Base-by-base conservation (phyloP, 148 eudicot species). In the Vaccinium macrocarpon region DNA sequence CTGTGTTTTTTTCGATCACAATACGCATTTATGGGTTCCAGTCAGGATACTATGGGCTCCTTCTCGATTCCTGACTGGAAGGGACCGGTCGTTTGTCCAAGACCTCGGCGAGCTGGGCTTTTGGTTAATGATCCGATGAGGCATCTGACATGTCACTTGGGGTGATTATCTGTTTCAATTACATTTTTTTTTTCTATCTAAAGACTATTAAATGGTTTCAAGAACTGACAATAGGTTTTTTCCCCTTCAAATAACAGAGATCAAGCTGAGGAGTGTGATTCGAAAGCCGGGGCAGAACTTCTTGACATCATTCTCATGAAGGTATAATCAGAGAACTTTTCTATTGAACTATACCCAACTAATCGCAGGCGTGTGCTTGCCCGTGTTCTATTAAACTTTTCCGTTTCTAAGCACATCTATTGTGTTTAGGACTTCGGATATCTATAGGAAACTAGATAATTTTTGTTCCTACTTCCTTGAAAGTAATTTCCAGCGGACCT, bases 251-350 rank as follows among this genome's bases (percentile, higher is more conserved):
- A 53, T 48, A 35, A 50, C 80, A 88, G 88, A 53, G 83, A 90
- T n/a, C 88, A 84, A 77, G 51, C 79, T 1, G 91, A 90, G 52
- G n/a, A 27, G 5, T 71, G 74, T 66, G 90, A 88, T 83, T 84
- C 87, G 0, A 86, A 85, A 66, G 89, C 87, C 2, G 91, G 93
- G 46, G 88, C 88, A 14, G 92, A 92, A 55, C 89, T 91, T 71
- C 86, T 89, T 29, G 94, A 92, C 72, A 35, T 92, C 64, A 92
- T 92, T 89, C 90, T 89, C 55, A 77, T 57, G 62, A 88, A 90
- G 94, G 94, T 92, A 89, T 78, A 55, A 23, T 15, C 52, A 1
- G 59, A 29, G 3, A 23, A 0, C 15, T 42, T 11, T 13, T 50
- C 73, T 29, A 1, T 27, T 68, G 18, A 68, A 27, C 18, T 68